A percentile compares a stretch with the other conserved stretches of the same genome.
Evolutionary conservation across 306 rosid genomes (phyloP).

Genomic region (Luffa acutangula): DNA sequence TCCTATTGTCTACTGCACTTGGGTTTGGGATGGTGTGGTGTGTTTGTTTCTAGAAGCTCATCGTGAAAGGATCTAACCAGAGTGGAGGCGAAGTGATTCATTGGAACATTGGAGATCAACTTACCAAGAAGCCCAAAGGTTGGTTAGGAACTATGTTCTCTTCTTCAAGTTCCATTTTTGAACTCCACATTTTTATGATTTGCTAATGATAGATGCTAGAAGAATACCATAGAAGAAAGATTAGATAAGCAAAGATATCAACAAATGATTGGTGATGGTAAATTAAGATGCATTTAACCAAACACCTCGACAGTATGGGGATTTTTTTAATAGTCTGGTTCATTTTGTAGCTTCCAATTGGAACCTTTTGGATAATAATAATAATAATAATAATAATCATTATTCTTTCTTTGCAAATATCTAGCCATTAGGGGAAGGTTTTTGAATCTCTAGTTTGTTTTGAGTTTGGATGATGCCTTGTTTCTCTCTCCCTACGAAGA

Average conservation of each 20-base stretch:
- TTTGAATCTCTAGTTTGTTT: background rate
- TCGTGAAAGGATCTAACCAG: background rate
- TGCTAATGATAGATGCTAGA: background rate
- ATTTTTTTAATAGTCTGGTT: background rate
- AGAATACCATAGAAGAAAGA: background rate
- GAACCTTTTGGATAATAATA: background rate
- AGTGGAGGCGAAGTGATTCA: background rate
- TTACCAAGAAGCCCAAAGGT: background rate
- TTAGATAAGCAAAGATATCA: background rate
- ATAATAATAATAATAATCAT: background rate
- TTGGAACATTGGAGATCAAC: background rate
- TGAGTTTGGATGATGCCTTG: background rate
- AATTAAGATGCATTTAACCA: background rate
- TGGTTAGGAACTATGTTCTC: background rate
- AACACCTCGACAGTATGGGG: background rate
- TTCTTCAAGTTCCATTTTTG: background rate
- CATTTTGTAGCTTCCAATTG: background rate
- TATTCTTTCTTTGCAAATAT: background rate
- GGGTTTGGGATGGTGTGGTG: background rate
- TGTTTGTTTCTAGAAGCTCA: background rate
- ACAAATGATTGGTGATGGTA: background rate
- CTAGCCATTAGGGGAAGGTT: background rate
- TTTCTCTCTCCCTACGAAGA: background rate
- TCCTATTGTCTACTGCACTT: background rate
- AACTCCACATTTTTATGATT: background rate